phyloP scores from a whole-genome alignment of 2,329 filamentous ascomycete genomes.

The Chalaropsis ovoidea region DNA sequence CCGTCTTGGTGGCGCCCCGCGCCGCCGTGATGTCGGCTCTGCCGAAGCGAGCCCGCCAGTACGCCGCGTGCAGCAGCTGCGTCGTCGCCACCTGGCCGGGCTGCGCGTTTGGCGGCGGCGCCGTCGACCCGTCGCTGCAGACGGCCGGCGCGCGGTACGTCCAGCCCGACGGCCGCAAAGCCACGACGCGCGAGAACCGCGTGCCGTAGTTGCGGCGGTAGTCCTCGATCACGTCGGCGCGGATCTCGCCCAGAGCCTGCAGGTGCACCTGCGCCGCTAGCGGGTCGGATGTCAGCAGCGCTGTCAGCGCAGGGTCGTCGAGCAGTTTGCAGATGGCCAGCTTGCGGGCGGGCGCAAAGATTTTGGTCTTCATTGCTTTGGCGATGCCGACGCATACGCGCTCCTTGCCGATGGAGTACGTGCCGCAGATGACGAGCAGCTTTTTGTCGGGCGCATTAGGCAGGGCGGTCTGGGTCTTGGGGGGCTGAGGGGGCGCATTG shows the following conservation, averaged over 20 bases:
- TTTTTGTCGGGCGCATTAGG: constrained; percentile 30
- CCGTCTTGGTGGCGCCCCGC: constrained; percentile 69
- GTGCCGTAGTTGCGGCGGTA: constrained; percentile 73
- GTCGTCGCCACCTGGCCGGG: constrained; percentile 43
- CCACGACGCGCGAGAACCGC: constrained; percentile 76
- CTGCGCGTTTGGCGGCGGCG: constrained; percentile 32
- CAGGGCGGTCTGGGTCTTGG: constrained; percentile 30
- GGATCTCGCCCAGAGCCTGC: constrained; percentile 91
- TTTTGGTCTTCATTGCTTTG: constrained; percentile 72
- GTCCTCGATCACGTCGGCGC: constrained; percentile 79
- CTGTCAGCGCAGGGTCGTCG: constrained; percentile 70
- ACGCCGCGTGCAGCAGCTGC: constrained; percentile 46
- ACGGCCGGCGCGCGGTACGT: constrained; percentile 64
- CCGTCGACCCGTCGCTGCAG: constrained; percentile 12
- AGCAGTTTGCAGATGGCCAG: constrained; percentile 75
- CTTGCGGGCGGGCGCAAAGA: constrained; percentile 76
- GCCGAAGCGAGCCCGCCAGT: constrained; percentile 67
- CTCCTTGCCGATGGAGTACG: constrained; percentile 97
- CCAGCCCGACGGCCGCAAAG: constrained; percentile 90
- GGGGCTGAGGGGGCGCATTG: constrained; percentile 27
- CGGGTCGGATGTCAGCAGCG: constrained; percentile 69
- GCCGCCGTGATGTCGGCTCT: constrained; percentile 67
- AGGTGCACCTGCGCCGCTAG: constrained; percentile 89
- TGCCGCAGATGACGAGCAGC: constrained; percentile 83
- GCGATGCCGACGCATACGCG: constrained; percentile 90